Evolutionary conservation across 2,329 filamentous ascomycete genomes (phyloP).

Genomic region (Bipolaris cookei): DNA sequence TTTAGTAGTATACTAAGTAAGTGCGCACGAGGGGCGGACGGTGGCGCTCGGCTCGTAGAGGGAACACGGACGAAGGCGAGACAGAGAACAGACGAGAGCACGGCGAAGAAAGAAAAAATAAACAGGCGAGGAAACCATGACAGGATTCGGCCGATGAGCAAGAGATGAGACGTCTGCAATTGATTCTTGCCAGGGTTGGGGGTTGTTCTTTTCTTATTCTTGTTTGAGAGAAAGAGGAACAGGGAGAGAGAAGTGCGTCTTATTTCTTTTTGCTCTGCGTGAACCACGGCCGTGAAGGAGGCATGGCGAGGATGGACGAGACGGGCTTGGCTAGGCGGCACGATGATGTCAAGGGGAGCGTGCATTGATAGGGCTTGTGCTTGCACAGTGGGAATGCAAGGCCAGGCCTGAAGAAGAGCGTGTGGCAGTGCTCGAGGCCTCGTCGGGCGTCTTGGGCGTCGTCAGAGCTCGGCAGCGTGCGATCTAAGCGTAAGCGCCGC

Average conservation of each 20-base stretch:
- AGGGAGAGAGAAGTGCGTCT: neutral
- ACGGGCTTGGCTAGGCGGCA: conserved; percentile 6
- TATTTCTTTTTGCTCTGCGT: neutral
- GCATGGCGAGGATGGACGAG: neutral
- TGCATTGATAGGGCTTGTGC: neutral
- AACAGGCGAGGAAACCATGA: too few species aligned
- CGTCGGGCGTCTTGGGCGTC: conserved; percentile 13
- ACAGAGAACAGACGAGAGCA: neutral
- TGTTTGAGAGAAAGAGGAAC: neutral
- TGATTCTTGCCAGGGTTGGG: too few species aligned
- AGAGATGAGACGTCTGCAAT: too few species aligned
- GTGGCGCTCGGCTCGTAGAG: neutral
- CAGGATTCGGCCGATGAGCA: too few species aligned
- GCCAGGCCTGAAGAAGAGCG: neutral
- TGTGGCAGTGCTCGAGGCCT: conserved; percentile 12
- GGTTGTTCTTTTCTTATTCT: neutral
- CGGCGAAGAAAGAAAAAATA: too few species aligned
- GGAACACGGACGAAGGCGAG: neutral
- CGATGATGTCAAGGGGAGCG: conserved; percentile 20
- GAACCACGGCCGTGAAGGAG: neutral
- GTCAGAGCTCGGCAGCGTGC: neutral
- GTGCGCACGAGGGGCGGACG: neutral
- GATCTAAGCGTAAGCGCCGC: conserved; percentile 26
- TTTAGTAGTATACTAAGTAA: too few species aligned
- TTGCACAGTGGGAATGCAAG: neutral